Percentiles rank a stretch among this genome's conserved stretches.
phyloP scores from a whole-genome alignment of 352 stramenopile species.

The Pythium insidiosum region DNA sequence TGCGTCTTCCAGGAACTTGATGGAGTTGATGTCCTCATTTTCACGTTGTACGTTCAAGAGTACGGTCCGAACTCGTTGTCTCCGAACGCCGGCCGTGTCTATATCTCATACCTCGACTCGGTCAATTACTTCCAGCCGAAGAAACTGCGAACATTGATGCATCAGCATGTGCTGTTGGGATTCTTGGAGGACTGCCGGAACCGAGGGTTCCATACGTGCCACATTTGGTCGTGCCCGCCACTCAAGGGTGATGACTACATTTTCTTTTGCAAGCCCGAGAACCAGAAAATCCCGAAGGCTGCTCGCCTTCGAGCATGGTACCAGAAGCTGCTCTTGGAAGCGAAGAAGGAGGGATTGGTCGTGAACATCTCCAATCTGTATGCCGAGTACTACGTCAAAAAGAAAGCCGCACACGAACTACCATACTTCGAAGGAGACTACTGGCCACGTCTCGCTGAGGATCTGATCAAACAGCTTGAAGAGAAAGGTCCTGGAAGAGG shows the following conservation, averaged over 20 bases:
- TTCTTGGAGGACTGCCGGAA: constrained; percentile 86
- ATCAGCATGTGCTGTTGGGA: constrained; percentile 84
- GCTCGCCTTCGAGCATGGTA: constrained; percentile 84
- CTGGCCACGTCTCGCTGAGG: constrained; percentile 96
- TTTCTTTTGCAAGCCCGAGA: constrained; percentile 87
- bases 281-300: constrained; percentile 87
- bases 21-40: constrained; percentile 83
- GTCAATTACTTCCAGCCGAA: constrained; percentile 88
- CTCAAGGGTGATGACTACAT: constrained; percentile 87
- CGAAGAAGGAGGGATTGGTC: constrained; percentile 75
- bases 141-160: constrained; percentile 82
- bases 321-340: constrained; percentile 70
- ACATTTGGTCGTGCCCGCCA: constrained; percentile 89
- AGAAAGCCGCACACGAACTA: constrained; percentile 83
- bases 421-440: constrained; percentile 99
- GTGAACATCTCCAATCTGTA: constrained; percentile 81
- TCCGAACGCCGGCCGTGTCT: constrained; percentile 76
- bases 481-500: constrained; percentile 69
- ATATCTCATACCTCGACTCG: constrained; percentile 86
- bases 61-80: constrained; percentile 66
- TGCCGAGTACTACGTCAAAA: constrained; percentile 84
- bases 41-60: constrained; percentile 87
- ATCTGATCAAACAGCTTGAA: constrained; percentile 98
- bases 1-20: constrained; percentile 87
- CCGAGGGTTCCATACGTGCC: constrained; percentile 77